Percentiles rank a stretch among this genome's conserved stretches.
These are phyloP conservation scores for Curvularia sp. DNA, from an alignment of 2,329 filamentous ascomycete genomes.

Conservation along the genomic window DNA sequence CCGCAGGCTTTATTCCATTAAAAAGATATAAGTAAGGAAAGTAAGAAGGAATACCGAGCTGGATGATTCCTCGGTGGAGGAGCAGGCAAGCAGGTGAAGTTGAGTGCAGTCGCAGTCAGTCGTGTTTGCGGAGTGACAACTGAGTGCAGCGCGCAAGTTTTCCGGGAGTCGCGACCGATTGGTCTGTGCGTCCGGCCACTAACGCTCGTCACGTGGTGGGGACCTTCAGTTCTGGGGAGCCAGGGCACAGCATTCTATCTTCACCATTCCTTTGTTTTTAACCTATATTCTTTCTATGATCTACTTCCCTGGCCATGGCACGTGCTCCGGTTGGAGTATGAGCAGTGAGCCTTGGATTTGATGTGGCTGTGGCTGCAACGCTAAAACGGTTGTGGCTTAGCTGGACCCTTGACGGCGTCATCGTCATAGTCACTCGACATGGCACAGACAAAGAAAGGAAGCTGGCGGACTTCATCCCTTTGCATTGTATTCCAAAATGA, in stretches of 20 bases:
- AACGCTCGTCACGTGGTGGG: conserved; percentile 12
- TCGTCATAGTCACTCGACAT: conserved; percentile 15
- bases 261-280: neutral
- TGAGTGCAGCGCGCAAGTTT: conserved; percentile 23
- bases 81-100: conserved; percentile 13
- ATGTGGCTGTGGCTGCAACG: conserved; percentile 11
- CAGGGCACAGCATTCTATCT: neutral
- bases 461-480: conserved; percentile 3
- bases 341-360: conserved; percentile 1
- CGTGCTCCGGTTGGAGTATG: conserved; percentile 1
- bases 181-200: conserved; percentile 16
- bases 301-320: neutral
- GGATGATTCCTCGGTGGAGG: conserved; percentile 4
- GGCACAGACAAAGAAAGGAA: neutral
- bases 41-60: conserved; percentile 2
- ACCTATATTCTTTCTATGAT: neutral
- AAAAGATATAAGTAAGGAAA: conserved; percentile 7
- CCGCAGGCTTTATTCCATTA: conserved; percentile 34
- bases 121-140: conserved; percentile 24
- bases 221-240: neutral
- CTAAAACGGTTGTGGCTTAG: conserved; percentile 32
- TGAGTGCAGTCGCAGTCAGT: conserved; percentile 16
- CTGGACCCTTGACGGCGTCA: conserved; percentile 28
- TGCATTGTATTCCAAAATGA: conserved; percentile 60
- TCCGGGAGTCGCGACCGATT: conserved; percentile 27